These are phyloP conservation scores for Geranium rotundifolium DNA, from an alignment of 345 rosid genomes.

Conservation along the genomic window DNA sequence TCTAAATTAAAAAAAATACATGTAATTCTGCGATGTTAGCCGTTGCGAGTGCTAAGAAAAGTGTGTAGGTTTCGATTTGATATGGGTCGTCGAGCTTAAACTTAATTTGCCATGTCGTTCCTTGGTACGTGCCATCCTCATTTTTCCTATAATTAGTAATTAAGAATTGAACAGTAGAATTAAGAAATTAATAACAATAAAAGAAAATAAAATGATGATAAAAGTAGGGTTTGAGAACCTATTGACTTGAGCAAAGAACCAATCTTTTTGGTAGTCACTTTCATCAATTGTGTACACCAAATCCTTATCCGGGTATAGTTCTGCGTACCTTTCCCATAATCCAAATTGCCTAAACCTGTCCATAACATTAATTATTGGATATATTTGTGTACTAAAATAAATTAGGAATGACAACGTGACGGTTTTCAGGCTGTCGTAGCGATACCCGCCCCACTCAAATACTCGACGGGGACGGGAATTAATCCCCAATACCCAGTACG, in stretches of 20 bases:
- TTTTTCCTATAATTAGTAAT: conserved; percentile 15
- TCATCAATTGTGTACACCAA: conserved; percentile 46
- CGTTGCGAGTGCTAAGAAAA: conserved; percentile 45
- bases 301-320: conserved; percentile 58
- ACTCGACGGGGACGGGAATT: too few species aligned
- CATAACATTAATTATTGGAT: not conserved
- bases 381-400: too few species aligned
- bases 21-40: conserved; percentile 44
- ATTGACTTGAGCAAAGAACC: conserved; percentile 80
- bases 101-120: conserved; percentile 48
- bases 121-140: conserved; percentile 15
- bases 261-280: conserved; percentile 49
- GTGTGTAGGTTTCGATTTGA: conserved; percentile 22
- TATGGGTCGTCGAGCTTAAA: conserved; percentile 23
- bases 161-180: not conserved
- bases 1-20: too few species aligned
- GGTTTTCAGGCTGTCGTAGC: too few species aligned
- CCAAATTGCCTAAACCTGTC: conserved; percentile 77
- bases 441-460: too few species aligned
- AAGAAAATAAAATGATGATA: too few species aligned
- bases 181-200: not conserved
- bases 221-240: too few species aligned
- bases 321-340: conserved; percentile 86
- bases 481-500: too few species aligned
- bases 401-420: too few species aligned